A percentile compares a stretch with the other conserved stretches of the same genome.
Evolutionary conservation across 2,329 filamentous ascomycete species (phyloP).

Genomic region (Penicillium sp.): DNA sequence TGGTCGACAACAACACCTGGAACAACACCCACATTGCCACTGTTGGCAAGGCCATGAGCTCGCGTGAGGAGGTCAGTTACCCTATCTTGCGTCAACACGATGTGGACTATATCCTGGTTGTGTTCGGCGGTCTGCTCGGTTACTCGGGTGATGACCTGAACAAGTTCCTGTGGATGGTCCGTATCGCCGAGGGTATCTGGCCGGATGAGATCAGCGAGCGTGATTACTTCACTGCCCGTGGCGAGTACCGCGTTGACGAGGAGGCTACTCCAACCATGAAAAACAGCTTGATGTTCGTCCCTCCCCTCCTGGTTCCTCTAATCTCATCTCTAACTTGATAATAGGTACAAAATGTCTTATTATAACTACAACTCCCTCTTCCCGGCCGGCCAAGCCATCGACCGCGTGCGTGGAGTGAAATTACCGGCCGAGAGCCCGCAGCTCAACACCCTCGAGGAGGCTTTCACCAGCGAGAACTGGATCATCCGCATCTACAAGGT

Average conservation of each 20-base stretch:
- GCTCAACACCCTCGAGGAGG: conserved; percentile 87
- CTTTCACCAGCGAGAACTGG: conserved; percentile 99
- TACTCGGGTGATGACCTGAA: conserved; percentile 99
- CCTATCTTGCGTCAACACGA: conserved; percentile 98
- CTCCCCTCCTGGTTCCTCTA: neutral
- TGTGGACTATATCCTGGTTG: conserved; percentile 96
- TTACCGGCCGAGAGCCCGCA: conserved; percentile 80
- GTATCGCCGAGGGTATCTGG: conserved; percentile 98
- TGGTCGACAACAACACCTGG: conserved; percentile 99
- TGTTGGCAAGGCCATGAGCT: conserved; percentile 98
- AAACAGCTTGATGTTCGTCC: conserved; percentile 92
- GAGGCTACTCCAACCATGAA: conserved; percentile 94
- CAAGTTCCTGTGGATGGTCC: conserved; percentile 99
- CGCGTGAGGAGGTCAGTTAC: conserved; percentile 94
- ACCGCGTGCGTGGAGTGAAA: conserved; percentile 76
- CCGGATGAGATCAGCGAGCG: conserved; percentile 98
- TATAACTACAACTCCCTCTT: conserved; percentile 94
- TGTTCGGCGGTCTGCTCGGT: conserved; percentile 90
- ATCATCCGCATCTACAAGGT: conserved; percentile 99
- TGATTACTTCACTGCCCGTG: conserved; percentile 86
- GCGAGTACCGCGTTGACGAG: conserved; percentile 93
- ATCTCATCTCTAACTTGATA: conserved; percentile 18
- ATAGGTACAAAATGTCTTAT: conserved; percentile 99
- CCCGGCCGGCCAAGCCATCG: conserved; percentile 80
- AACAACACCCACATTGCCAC: conserved; percentile 99